phyloP scores from a whole-genome alignment of 2,329 filamentous ascomycete genomes.

The Claviceps sp. region DNA sequence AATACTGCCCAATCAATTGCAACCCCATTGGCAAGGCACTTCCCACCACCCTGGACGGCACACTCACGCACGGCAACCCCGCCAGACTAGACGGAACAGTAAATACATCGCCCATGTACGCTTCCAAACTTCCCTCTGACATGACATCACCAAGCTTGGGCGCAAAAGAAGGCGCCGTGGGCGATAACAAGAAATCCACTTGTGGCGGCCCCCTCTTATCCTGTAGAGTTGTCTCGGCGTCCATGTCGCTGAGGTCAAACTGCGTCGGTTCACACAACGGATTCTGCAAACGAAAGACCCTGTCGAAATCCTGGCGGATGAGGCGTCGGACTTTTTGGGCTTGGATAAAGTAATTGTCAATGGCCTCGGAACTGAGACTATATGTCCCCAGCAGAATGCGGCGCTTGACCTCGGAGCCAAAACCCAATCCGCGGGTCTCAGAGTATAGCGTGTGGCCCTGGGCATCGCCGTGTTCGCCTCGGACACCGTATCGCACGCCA shows the following conservation, averaged over 20 bases:
- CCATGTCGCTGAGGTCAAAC: constrained; percentile 48
- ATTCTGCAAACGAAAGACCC: constrained; percentile 57
- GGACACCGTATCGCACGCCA: constrained; percentile 77
- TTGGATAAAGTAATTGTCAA: constrained; percentile 93
- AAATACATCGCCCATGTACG: constrained; percentile 88
- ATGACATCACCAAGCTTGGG: constrained; percentile 49
- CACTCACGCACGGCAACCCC: constrained; percentile 74
- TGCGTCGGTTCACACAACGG: constrained; percentile 44
- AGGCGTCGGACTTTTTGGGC: constrained; percentile 78
- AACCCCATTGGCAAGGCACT: constrained; percentile 37
- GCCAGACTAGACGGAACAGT: constrained; percentile 91
- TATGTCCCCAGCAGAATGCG: constrained; percentile 85
- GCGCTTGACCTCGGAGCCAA: constrained; percentile 75
- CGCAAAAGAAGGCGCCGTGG: constrained; percentile 68
- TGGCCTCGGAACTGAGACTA: constrained; percentile 75
- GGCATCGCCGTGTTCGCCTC: constrained; percentile 37
- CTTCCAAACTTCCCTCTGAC: constrained; percentile 47
- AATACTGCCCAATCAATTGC: constrained; percentile 72
- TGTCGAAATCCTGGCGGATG: constrained; percentile 77
- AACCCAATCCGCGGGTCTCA: constrained; percentile 55
- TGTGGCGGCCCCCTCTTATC: constrained; percentile 45
- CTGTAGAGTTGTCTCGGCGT: constrained; percentile 35
- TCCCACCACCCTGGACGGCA: constrained; percentile 41
- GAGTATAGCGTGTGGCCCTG: constrained; percentile 59
- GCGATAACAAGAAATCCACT: constrained; percentile 79